Percentiles rank a stretch among this genome's conserved stretches.
Evolutionary conservation across 176 grass and related monocot species (phyloP).

Genomic region (Lolium rigidum): DNA sequence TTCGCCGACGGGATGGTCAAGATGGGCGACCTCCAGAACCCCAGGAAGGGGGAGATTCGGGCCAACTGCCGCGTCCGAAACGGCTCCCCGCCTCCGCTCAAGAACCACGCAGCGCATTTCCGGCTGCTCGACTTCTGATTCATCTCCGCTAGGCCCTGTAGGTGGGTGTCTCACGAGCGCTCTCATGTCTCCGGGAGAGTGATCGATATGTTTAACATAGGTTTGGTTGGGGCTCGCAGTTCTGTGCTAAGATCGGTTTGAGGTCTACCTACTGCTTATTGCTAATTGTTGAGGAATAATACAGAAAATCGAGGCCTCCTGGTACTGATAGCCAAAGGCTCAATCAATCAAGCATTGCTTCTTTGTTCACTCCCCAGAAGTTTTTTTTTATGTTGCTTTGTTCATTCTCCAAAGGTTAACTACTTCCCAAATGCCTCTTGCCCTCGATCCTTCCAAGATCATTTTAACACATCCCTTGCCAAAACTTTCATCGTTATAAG

Average conservation of each 20-base stretch:
- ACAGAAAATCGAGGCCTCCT: not conserved
- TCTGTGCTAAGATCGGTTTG: constrained; percentile 28
- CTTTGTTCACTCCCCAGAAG: not conserved
- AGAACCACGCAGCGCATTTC: not conserved
- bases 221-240: constrained; percentile 33
- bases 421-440: not conserved
- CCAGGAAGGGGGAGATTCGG: constrained; percentile 76
- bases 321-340: not conserved
- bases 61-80: constrained; percentile 80
- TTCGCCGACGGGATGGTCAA: constrained; percentile 84
- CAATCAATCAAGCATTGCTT: not conserved
- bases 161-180: not conserved
- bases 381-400: not conserved
- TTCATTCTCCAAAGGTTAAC: not conserved
- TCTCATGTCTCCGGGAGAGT: not conserved
- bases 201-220: constrained; percentile 16
- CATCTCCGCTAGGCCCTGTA: too few species aligned
- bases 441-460: not conserved
- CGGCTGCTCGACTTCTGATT: not conserved
- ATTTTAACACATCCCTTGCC: too few species aligned
- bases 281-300: constrained; percentile 43
- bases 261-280: constrained; percentile 36
- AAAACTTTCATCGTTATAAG: too few species aligned
- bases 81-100: constrained; percentile 11
- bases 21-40: constrained; percentile 87